Evolutionary conservation across 805 yeast species (phyloP), one percentile per base, ranked within the genome.

Genomic region (Candida krabiensis): DNA sequence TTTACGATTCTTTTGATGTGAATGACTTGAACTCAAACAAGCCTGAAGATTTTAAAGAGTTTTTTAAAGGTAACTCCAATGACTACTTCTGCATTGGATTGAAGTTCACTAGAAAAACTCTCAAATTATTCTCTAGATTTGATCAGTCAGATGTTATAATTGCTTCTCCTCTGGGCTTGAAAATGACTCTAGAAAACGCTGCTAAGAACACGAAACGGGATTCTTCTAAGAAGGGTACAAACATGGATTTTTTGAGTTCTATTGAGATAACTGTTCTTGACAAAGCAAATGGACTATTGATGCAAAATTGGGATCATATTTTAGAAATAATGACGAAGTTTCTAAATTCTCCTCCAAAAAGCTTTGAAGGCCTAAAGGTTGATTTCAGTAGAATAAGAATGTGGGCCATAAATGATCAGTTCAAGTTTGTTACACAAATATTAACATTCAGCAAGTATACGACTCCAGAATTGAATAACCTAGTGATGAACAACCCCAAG

Each of bases 251-350:
- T 54, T 64, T 93, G 41, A 82, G 95, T 23, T 89, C 97, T 2
- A 86, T 93, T 48, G 99, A 93, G 60, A 61, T 93, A 3, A 61
- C 83, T 34, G 65, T 90, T 14, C 63, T 88, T 27, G 99, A 93
- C 61, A 86, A 86, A 52, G 79, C 93, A 9, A 89, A 89, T 55
- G 86, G 88, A 21, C 70, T 90, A 47, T 85, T 86, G 55, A 85
- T 84, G 85, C 99, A 93, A 63, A 88, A 90, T 55, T 85, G 97
- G 90, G 84, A 84, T 25, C 96, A 91, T 63, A 73, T 93, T 7
- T 62, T 61, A 21, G 80, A 81, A 12, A 73, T 80, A 5, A 63
- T 84, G n/a, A 67, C 82, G 49, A 79, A 80, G 46, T 80, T 83
- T 56, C 49, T 89, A 40, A 89, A 90, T 61, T 67, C 72, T 39